phyloP scores from a whole-genome alignment of 306 rosid genomes.

The Crotalaria pallida region DNA sequence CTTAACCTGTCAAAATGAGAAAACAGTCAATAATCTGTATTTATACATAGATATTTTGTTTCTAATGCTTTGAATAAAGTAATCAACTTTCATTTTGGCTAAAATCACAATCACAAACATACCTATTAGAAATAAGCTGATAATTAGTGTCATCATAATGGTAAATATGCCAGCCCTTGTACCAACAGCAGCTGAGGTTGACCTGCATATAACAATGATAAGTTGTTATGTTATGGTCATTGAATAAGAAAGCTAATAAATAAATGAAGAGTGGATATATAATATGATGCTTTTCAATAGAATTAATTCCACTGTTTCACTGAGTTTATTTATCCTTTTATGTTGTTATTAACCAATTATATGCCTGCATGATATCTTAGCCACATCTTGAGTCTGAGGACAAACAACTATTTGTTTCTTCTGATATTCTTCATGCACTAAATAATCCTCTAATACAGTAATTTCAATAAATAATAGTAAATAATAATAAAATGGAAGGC shows the following conservation, averaged over 20 bases:
- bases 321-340: neutral
- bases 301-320: neutral
- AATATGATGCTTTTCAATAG: neutral
- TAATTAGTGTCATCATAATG: constrained; percentile 32
- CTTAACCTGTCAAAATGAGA: constrained; percentile 26
- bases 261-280: neutral
- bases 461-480: neutral
- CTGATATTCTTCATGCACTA: neutral
- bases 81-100: neutral
- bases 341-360: too few species aligned
- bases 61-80: neutral
- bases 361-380: neutral
- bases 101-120: constrained; percentile 19
- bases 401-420: neutral
- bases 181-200: constrained; percentile 53
- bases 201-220: constrained; percentile 41
- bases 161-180: constrained; percentile 36
- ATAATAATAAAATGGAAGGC: neutral
- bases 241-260: neutral
- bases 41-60: neutral
- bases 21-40: neutral
- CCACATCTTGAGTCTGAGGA: neutral
- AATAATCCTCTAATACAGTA: neutral
- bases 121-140: constrained; percentile 48
- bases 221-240: neutral